These are phyloP conservation scores for Aschersonia sp. DNA, from an alignment of 2,329 filamentous ascomycete species.

Conservation along the genomic window DNA sequence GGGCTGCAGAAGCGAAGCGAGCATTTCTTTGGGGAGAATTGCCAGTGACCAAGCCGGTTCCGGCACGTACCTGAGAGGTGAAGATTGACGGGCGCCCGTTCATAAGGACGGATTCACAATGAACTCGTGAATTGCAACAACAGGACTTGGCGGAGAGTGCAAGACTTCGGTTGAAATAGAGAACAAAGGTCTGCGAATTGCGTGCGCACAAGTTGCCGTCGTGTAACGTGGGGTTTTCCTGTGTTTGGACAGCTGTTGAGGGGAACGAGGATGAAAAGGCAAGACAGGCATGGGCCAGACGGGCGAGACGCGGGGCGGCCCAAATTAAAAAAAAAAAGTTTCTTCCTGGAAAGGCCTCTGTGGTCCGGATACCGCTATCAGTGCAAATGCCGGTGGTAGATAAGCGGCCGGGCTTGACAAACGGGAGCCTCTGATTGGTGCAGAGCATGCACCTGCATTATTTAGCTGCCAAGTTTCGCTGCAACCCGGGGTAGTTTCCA, in stretches of 20 bases:
- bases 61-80: slow-evolving; percentile 62
- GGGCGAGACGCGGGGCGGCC: neutral
- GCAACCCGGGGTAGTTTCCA: neutral
- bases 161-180: neutral
- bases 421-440: neutral
- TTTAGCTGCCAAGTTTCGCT: neutral
- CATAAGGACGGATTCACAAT: slow-evolving; percentile 54
- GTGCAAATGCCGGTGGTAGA: neutral
- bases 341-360: neutral
- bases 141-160: neutral
- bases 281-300: neutral
- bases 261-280: neutral
- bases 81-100: slow-evolving; percentile 73
- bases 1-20: no score
- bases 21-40: no score
- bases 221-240: neutral
- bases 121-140: neutral
- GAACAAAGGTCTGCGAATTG: neutral
- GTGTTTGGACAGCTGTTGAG: neutral
- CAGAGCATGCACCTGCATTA: neutral
- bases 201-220: neutral
- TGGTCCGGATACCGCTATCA: neutral
- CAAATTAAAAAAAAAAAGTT: neutral
- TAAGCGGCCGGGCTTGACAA: neutral
- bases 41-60: neutral